A percentile compares a stretch with the other conserved stretches of the same genome.
Conservation (phyloP, 768 basidiomycete genomes). For the Mycena metata region DNA sequence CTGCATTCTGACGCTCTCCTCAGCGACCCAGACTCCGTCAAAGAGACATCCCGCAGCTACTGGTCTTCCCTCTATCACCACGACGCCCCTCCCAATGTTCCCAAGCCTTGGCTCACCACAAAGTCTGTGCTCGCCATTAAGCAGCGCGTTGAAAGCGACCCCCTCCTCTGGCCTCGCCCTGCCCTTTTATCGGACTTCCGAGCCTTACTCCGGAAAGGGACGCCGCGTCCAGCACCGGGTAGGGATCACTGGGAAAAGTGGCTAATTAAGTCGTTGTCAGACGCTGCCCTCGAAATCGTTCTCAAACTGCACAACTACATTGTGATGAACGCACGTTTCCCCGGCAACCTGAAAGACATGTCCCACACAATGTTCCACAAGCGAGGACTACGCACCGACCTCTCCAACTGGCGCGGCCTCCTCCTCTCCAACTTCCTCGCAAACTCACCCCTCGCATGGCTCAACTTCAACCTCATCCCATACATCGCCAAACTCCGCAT, state of each 20-base stretch:
- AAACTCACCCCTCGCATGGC: constrained; percentile 36
- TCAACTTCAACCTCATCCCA: constrained; percentile 32
- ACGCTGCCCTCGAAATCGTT: constrained; percentile 14
- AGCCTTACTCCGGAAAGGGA: neutral
- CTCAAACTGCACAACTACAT: constrained; percentile 35
- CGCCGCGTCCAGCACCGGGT: neutral
- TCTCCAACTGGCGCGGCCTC: constrained; percentile 36
- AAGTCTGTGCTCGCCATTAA: neutral
- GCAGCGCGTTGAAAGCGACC: neutral
- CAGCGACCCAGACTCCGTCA: no score
- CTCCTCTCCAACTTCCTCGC: constrained; percentile 33
- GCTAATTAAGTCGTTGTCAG: no score
- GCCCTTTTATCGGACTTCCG: neutral
- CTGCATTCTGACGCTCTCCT: no score
- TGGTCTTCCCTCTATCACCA: neutral
- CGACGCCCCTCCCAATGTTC: neutral
- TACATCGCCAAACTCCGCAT: constrained; percentile 34
- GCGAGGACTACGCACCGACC: constrained; percentile 34
- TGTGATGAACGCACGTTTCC: no score
- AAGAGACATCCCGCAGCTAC: neutral
- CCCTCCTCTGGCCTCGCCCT: neutral
- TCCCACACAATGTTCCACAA: constrained; percentile 33
- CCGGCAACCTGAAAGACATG: constrained; percentile 30
- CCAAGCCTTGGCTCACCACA: constrained; percentile 11
- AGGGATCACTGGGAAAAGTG: no score